These are phyloP conservation scores for Albatrellus ellisii DNA, from an alignment of 768 basidiomycete species.

Conservation along the genomic window DNA sequence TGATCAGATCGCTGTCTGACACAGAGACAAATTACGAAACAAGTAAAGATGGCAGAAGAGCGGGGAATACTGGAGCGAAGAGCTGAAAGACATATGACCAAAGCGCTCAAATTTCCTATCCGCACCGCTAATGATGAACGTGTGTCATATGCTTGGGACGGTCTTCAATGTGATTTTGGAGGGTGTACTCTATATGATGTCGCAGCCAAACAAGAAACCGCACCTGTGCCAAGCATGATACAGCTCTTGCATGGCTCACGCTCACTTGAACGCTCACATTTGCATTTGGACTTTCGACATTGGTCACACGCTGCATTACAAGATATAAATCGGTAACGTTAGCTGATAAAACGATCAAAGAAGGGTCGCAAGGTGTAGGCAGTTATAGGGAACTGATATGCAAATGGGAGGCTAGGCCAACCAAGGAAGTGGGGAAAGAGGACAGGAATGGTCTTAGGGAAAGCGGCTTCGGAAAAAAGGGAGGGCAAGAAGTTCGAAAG, in stretches of 20 bases:
- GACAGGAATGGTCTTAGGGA: background rate
- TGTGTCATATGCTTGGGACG: too few relatives aligned
- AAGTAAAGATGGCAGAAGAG: too few relatives aligned
- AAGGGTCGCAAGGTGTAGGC: background rate
- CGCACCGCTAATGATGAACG: too few relatives aligned
- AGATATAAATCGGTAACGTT: background rate
- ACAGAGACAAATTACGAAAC: too few relatives aligned
- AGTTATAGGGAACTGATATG: background rate
- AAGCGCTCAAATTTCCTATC: too few relatives aligned
- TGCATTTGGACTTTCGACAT: constrained; percentile 65
- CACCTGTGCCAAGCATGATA: constrained; percentile 57
- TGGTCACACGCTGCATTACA: constrained; percentile 61
- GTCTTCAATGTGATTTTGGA: too few relatives aligned
- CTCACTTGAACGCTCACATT: constrained; percentile 58
- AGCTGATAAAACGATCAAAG: background rate
- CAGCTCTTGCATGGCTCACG: constrained; percentile 68
- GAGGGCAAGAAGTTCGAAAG: background rate
- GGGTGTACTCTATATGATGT: too few relatives aligned
- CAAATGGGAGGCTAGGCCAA: background rate
- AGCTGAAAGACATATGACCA: constrained; percentile 4
- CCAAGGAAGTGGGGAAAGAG: background rate
- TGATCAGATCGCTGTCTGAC: background rate
- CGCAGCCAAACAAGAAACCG: constrained; percentile 16
- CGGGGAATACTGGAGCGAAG: constrained; percentile 8
- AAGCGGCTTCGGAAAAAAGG: constrained; percentile 1